These are phyloP conservation scores for Coniferiporia weirii DNA, from an alignment of 1,284 basidiomycete genomes.

Conservation along the genomic window DNA sequence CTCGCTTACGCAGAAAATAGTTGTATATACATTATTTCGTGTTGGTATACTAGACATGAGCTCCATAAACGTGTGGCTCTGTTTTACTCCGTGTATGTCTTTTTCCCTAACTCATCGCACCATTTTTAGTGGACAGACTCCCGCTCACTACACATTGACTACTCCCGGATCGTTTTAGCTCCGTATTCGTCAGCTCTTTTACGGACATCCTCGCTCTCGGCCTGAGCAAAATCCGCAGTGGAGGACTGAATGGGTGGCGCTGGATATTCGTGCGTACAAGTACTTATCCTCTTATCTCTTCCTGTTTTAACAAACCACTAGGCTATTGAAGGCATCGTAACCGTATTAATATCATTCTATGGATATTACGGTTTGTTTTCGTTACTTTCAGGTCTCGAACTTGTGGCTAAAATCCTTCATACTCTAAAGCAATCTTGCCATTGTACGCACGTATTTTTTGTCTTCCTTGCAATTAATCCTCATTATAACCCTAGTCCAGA, in stretches of 20 bases:
- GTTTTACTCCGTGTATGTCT: slow-evolving; percentile 32
- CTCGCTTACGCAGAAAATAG: slow-evolving; percentile 19
- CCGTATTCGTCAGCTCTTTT: slow-evolving; percentile 11
- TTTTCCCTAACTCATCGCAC: neutral
- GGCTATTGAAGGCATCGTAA: slow-evolving; percentile 10
- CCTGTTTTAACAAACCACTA: neutral
- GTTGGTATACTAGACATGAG: slow-evolving; percentile 39
- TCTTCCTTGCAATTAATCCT: neutral
- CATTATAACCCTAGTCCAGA: slow-evolving; percentile 27
- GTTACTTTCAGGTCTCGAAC: neutral
- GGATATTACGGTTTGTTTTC: slow-evolving; percentile 6
- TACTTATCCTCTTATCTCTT: neutral
- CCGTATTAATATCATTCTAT: slow-evolving; percentile 3
- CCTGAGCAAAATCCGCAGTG: slow-evolving; percentile 2
- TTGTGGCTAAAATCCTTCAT: neutral
- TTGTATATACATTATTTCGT: slow-evolving; percentile 35
- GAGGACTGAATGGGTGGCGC: slow-evolving; percentile 7
- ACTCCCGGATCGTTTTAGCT: neutral
- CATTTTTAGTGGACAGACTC: neutral
- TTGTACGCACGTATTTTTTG: neutral
- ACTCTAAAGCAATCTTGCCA: neutral
- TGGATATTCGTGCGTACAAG: slow-evolving; percentile 14
- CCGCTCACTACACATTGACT: neutral
- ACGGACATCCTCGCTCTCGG: slow-evolving; percentile 9
- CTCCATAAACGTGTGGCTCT: slow-evolving; percentile 32